Evolutionary conservation across 257 asterid genomes (phyloP).

Genomic region (Vinca minor): DNA sequence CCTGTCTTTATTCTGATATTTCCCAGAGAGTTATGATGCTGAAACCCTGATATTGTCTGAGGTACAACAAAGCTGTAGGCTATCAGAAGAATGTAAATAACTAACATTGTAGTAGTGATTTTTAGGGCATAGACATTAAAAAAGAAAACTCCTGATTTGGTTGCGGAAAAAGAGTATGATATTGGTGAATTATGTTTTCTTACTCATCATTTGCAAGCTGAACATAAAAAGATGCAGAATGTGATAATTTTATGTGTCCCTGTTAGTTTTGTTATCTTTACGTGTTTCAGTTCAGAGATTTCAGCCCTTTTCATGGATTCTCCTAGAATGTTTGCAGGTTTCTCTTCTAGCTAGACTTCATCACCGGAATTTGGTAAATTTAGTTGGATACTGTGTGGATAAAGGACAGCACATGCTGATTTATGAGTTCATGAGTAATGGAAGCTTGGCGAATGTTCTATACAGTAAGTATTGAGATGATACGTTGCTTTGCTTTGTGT

Average conservation of each 20-base stretch:
- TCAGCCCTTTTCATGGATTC: slow-evolving; percentile 2
- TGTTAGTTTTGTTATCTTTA: not conserved
- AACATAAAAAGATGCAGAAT: not conserved
- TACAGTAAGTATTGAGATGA: slow-evolving; percentile 51
- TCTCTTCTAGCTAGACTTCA: slow-evolving; percentile 89
- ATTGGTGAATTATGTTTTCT: not conserved
- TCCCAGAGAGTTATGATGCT: not conserved
- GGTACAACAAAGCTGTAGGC: not conserved
- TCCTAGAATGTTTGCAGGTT: slow-evolving; percentile 46
- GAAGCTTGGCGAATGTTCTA: slow-evolving; percentile 83
- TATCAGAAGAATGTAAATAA: not conserved
- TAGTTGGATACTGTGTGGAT: slow-evolving; percentile 92
- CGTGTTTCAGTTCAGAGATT: not conserved
- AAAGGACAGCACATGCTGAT: slow-evolving; percentile 81
- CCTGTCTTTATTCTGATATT: not conserved
- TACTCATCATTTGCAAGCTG: not conserved
- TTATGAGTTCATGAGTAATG: slow-evolving; percentile 93
- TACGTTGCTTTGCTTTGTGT: not conserved
- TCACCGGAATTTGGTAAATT: slow-evolving; percentile 91
- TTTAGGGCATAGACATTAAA: not conserved
- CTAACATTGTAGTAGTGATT: not conserved
- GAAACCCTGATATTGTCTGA: not conserved
- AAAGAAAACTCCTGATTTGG: not conserved
- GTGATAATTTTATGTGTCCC: not conserved
- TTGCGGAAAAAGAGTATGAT: not conserved